Base-by-base conservation (phyloP, 306 rosid genomes). In the Morella rubra region DNA sequence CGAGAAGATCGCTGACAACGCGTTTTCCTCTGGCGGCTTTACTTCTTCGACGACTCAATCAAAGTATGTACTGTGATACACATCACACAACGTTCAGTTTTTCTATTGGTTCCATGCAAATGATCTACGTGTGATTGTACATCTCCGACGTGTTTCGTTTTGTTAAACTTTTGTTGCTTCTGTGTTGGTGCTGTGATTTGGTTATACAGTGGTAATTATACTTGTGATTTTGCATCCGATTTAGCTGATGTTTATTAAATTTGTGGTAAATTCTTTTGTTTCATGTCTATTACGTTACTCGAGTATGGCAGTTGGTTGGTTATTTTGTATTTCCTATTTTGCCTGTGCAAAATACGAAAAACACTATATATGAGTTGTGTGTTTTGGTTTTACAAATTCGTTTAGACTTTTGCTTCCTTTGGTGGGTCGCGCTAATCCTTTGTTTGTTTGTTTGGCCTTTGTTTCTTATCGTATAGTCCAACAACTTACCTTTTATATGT, bases 41-140 rank as follows among this genome's bases (percentile, higher is more conserved):
- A 47, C 77, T 7, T 56, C 90, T 60, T 45, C 89, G 8, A 15
- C 87, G 62, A 1, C 74, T 56, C 80, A 45, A 66, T 82, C 93
- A 69, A 87, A 81, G 96, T 81, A 85, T 49, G 79, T 52, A 46
- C 16, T 1, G 42, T 6, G 46, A 65, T 9, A 4, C 19, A 27
- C 18, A 0, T 13, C 44, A 27, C 32, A 27, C 49, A 9, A 3
- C 51, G 4, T 18, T 44, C 10, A 7, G 10, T 52, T 6, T 40
- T 12, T 77, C 14, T 58, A 56, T 37, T 22, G 5, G 22, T 72
- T 53, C 40, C 16, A 10, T 11, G 58, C 46, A 6, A 7, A 4
- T 18, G 46, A 41, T 72, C 16, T 12, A 7, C 16, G 2, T 18
- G 46, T 41, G 24, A 64, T 16, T 64, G 70, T 41, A 16, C 47